Evolutionary conservation across 2,329 filamentous ascomycete genomes (phyloP).

Genomic region (Scedosporium dehoogii): DNA sequence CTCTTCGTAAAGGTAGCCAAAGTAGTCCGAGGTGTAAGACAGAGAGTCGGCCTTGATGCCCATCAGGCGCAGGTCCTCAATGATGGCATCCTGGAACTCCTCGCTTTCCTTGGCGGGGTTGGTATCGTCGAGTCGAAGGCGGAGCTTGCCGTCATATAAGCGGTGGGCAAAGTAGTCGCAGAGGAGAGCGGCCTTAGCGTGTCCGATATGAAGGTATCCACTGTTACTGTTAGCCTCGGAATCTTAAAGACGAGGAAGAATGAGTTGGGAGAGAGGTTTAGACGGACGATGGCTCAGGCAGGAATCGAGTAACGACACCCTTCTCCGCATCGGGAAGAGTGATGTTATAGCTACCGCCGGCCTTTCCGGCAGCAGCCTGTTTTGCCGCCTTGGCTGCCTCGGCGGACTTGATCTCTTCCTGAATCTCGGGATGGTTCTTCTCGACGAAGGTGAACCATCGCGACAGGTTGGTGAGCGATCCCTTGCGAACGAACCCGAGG

Average conservation of each 20-base stretch:
- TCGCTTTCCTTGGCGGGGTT: slow-evolving; percentile 97
- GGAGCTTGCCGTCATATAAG: slow-evolving; percentile 81
- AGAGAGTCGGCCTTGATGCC: slow-evolving; percentile 81
- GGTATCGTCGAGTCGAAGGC: slow-evolving; percentile 92
- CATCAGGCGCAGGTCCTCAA: slow-evolving; percentile 84
- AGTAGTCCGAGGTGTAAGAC: slow-evolving; percentile 92
- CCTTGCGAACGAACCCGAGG: slow-evolving; percentile 70
- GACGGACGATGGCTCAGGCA: slow-evolving; percentile 78
- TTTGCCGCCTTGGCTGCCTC: slow-evolving; percentile 61
- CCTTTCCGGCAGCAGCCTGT: slow-evolving; percentile 59
- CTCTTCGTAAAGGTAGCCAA: slow-evolving; percentile 81
- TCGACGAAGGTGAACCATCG: slow-evolving; percentile 87
- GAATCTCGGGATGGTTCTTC: slow-evolving; percentile 67
- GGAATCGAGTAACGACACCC: slow-evolving; percentile 85
- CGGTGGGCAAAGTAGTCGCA: slow-evolving; percentile 97
- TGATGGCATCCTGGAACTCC: slow-evolving; percentile 88
- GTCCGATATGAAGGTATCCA: slow-evolving; percentile 89
- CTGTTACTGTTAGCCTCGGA: slow-evolving; percentile 17
- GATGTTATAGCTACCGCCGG: slow-evolving; percentile 82
- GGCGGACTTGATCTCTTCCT: slow-evolving; percentile 58
- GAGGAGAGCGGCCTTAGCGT: slow-evolving; percentile 85
- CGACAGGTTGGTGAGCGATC: slow-evolving; percentile 62
- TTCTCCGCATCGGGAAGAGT: slow-evolving; percentile 75
- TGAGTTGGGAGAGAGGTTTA: not conserved
- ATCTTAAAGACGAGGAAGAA: slow-evolving; percentile 11